Evolutionary conservation across 352 stramenopile species (phyloP).

Genomic region (Phytophthora cactorum): DNA sequence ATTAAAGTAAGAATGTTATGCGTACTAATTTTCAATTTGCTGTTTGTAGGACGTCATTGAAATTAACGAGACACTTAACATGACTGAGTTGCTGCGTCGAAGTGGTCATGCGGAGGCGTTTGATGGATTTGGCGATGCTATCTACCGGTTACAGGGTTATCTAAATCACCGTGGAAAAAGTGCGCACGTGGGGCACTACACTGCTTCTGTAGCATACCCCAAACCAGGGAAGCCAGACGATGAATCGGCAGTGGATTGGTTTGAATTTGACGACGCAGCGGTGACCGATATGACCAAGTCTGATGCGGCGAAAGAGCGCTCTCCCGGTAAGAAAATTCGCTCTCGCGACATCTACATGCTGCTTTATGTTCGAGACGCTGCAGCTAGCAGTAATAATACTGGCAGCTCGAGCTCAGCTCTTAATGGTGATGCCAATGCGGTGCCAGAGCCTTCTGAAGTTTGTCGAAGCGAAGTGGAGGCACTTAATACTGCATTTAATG

Average conservation of each 20-base stretch:
- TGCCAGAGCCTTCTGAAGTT: conserved; percentile 35
- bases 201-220: conserved; percentile 74
- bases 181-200: conserved; percentile 88
- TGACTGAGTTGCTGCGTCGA: conserved; percentile 63
- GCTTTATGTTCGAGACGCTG: conserved; percentile 69
- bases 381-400: background rate
- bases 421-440: background rate
- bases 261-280: conserved; percentile 84
- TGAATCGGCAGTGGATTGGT: conserved; percentile 54
- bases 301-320: conserved; percentile 47
- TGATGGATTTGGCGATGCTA: conserved; percentile 41
- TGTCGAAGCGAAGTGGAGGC: conserved; percentile 55
- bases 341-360: conserved; percentile 90
- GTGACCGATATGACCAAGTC: conserved; percentile 57
- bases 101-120: conserved; percentile 52
- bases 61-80: conserved; percentile 79
- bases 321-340: conserved; percentile 58
- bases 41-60: conserved; percentile 80
- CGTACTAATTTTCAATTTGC: conserved; percentile 3
- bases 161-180: conserved; percentile 86
- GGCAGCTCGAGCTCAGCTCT: background rate
- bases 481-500: conserved; percentile 59
- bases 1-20: background rate
- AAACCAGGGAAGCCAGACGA: conserved; percentile 15
- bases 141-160: conserved; percentile 81